Evolutionary conservation across 805 yeast genomes (phyloP), one percentile per base, ranked within the genome.

Genomic region (Blastobotrys robertii): DNA sequence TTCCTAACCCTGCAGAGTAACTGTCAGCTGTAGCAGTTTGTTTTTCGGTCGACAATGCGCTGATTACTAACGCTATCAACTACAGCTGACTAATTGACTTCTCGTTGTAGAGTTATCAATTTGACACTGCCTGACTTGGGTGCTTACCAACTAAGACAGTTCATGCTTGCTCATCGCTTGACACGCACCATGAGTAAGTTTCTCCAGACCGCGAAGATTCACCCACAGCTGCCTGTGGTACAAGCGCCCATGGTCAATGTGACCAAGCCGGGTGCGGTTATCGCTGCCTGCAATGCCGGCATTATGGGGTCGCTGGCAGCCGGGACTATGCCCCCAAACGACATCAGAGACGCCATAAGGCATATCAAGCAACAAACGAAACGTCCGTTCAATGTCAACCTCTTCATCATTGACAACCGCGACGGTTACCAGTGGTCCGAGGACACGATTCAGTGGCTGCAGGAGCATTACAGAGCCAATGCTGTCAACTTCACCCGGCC

Each of bases 161-260:
- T 19, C 25, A 19, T 19, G 25, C 4, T 19, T 19, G 25, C 25
- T 19, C 4, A 6, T 19, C 25, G 25, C 25, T 19, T 19, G 25
- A 19, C 25, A 19, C 25, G 25, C 25, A 19, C 25, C 4, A 19
- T 19, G 25, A 19, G 25, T 6, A 19, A 19, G 25, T 19, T 19
- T 19, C 25, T 19, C 6, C 25, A 19, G 25, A 19, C 25, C 25
- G 25, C 25, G 25, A 19, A 19, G 25, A 19, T 19, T 19, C 25
- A 19, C 25, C 25, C 25, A 4, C 25, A 19, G 25, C 25, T 48
- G 32, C 49, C 52, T 2, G 37, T 76, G 3, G 58, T 76, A 30
- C 79, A 74, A 51, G 67, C 81, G 0, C 81, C 81, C 14, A 76
- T 76, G 81, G 79, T 81, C 1, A 79, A 80, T 1, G 66, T 73